Conservation (phyloP, 257 asterid species). For the Datura wrightii region DNA sequence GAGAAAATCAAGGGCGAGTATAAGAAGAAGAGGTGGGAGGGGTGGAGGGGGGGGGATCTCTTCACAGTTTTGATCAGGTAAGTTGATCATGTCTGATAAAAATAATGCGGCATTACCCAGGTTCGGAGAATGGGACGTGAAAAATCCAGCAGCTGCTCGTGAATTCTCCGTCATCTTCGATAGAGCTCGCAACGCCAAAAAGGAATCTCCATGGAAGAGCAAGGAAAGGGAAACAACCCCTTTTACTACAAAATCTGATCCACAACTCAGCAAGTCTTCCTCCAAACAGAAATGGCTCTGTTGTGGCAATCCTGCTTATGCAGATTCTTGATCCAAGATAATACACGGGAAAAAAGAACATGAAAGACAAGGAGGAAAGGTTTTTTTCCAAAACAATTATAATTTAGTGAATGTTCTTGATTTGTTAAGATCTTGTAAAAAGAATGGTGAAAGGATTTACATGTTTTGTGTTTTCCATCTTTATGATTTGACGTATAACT, state of each 20-base stretch:
- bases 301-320: slow-evolving; percentile 44
- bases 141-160: slow-evolving; percentile 50
- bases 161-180: slow-evolving; percentile 57
- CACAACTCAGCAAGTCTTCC: slow-evolving; percentile 31
- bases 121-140: slow-evolving; percentile 63
- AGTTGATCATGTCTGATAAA: slow-evolving; percentile 19
- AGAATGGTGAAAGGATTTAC: no score
- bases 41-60: neutral
- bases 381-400: no score
- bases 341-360: neutral
- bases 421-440: no score
- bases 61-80: neutral
- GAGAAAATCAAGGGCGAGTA: neutral
- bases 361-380: no score
- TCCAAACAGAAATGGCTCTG: slow-evolving; percentile 51
- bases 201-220: slow-evolving; percentile 41
- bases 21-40: neutral
- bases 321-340: slow-evolving; percentile 37
- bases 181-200: slow-evolving; percentile 51
- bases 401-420: no score
- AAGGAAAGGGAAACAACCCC: slow-evolving; percentile 6
- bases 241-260: slow-evolving; percentile 12
- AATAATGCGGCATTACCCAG: slow-evolving; percentile 49
- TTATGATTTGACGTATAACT: no score
- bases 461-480: no score